A percentile compares a stretch with the other conserved stretches of the same genome.
phyloP scores from a whole-genome alignment of 176 grass and related monocot genomes.

The Juncus effusus region DNA sequence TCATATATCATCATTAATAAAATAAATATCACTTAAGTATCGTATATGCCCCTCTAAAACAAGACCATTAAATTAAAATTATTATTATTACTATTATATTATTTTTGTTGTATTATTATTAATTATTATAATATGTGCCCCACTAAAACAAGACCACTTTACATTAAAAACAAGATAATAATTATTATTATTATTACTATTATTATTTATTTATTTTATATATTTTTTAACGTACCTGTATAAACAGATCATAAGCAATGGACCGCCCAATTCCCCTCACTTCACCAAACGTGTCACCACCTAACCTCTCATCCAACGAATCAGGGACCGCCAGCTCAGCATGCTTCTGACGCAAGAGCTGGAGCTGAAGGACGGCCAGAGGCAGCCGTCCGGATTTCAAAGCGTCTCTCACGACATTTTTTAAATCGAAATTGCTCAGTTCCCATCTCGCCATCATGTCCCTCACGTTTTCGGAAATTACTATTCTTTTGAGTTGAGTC shows the following conservation, averaged over 20 bases:
- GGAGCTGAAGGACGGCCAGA: slow-evolving; percentile 93
- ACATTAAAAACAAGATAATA: too few species aligned
- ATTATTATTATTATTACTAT: too few species aligned
- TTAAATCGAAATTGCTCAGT: slow-evolving; percentile 67
- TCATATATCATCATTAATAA: neutral
- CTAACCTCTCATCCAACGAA: slow-evolving; percentile 38
- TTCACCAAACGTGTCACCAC: slow-evolving; percentile 76
- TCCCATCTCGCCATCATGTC: slow-evolving; percentile 93
- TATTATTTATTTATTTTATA: too few species aligned
- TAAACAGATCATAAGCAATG: slow-evolving; percentile 87
- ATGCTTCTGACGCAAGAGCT: slow-evolving; percentile 60
- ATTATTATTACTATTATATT: too few species aligned
- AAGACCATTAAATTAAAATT: too few species aligned
- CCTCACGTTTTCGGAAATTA: slow-evolving; percentile 71
- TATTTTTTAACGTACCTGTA: slow-evolving; percentile 45
- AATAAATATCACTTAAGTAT: too few species aligned
- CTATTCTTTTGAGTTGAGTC: slow-evolving; percentile 28
- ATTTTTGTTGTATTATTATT: too few species aligned
- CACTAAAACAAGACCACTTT: too few species aligned
- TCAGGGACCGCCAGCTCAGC: slow-evolving; percentile 11
- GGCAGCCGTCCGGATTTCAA: slow-evolving; percentile 73
- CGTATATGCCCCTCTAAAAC: too few species aligned
- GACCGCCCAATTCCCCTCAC: slow-evolving; percentile 73
- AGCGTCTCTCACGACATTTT: slow-evolving; percentile 89
- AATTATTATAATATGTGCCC: too few species aligned